Conservation (phyloP, 768 basidiomycete genomes). For the Tricholoma saponaceum region DNA sequence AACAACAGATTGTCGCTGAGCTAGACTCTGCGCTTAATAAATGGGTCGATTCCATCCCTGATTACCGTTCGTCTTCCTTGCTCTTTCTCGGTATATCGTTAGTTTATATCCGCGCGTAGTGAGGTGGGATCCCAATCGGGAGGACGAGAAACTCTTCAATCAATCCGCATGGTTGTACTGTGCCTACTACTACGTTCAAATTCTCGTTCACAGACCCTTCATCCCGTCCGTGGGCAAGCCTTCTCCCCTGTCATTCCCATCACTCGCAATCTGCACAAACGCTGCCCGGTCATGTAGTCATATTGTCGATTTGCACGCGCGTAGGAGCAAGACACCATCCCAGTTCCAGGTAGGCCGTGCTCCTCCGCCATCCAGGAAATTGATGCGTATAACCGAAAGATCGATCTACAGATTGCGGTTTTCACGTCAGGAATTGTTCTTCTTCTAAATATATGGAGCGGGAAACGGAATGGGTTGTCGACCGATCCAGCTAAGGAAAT, state of each 20-base stretch:
- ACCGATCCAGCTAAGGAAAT: conserved; percentile 52
- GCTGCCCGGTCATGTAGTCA: conserved; percentile 82
- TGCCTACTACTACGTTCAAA: conserved; percentile 56
- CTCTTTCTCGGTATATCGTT: not conserved
- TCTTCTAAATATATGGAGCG: conserved; percentile 66
- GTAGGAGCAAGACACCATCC: conserved; percentile 29
- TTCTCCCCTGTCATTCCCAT: conserved; percentile 51
- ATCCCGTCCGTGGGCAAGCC: conserved; percentile 56
- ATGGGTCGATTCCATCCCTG: conserved; percentile 66
- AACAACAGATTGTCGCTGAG: conserved; percentile 64
- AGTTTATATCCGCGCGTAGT: conserved; percentile 24
- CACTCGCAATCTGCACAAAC: conserved; percentile 72
- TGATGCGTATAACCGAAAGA: not conserved
- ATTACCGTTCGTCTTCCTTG: conserved; percentile 38
- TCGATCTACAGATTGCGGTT: conserved; percentile 25
- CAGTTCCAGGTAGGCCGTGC: conserved; percentile 29
- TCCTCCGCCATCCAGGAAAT: conserved; percentile 3
- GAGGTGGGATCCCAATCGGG: conserved; percentile 50
- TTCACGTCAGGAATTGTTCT: conserved; percentile 54
- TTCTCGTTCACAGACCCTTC: conserved; percentile 76
- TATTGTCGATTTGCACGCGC: conserved; percentile 58
- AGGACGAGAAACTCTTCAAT: conserved; percentile 42
- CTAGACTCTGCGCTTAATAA: conserved; percentile 69
- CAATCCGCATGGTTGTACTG: conserved; percentile 58
- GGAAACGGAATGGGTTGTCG: conserved; percentile 43